Evolutionary conservation across 2,329 filamentous ascomycete genomes (phyloP).

Genomic region (Botrytis byssoidea): DNA sequence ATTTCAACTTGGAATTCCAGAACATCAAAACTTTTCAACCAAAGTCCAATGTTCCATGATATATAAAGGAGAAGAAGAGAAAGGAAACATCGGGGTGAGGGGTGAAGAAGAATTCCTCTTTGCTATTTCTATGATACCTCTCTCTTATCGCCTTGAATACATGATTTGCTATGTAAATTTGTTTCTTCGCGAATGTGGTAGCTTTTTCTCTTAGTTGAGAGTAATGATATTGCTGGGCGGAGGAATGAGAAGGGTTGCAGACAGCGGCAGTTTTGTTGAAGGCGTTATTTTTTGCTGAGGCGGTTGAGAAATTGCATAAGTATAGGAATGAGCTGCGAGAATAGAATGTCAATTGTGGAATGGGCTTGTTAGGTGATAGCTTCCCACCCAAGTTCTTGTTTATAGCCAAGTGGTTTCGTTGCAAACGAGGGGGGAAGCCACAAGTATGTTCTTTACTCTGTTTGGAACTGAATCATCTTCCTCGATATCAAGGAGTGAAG

Average conservation of each 20-base stretch:
- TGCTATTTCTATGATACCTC: neutral
- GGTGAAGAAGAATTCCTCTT: neutral
- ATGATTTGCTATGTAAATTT: neutral
- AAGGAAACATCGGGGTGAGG: neutral
- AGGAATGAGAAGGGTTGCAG: accelerated
- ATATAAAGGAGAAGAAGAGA: neutral
- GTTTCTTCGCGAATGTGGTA: neutral
- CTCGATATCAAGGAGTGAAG: too few relatives aligned
- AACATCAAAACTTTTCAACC: accelerated
- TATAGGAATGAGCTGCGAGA: too few relatives aligned
- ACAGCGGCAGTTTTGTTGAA: neutral
- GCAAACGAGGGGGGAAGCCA: too few relatives aligned
- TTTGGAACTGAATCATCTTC: too few relatives aligned
- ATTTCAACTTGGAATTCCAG: neutral
- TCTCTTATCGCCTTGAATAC: neutral
- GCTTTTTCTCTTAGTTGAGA: neutral
- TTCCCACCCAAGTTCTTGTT: too few relatives aligned
- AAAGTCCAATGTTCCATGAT: neutral
- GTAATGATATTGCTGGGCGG: accelerated
- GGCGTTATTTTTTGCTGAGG: neutral
- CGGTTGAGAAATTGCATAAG: too few relatives aligned
- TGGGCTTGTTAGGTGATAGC: too few relatives aligned
- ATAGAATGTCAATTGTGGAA: too few relatives aligned
- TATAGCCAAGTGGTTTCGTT: too few relatives aligned
- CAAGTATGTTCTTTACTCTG: too few relatives aligned